Evolutionary conservation across 192 early-diverging fungal species (phyloP), one percentile per base, ranked within the genome.

Genomic region (Mortierella alpina): DNA sequence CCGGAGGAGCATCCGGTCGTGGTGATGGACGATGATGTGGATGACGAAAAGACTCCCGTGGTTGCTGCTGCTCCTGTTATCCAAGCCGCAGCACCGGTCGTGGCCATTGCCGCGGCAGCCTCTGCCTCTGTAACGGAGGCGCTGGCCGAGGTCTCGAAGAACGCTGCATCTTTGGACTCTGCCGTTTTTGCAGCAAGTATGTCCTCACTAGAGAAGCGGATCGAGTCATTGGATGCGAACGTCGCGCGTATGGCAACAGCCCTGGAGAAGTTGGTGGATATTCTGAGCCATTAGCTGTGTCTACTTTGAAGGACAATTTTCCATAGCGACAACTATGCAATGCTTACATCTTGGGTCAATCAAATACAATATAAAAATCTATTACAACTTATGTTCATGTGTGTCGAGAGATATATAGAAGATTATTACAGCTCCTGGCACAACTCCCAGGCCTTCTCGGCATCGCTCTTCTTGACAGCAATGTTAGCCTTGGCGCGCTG

Each of bases 151-250:
- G 75, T 72, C 2, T 65, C 68, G 17, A 79, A 72, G 46, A 49
- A 62, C 12, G 66, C 74, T 0, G 66, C 55, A 39, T 80, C 77
- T 2, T 47, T 80, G 54, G 77, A 80, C 41, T 59, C 65, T 45
- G 66, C 77, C 1, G 70, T 68, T 40, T 80, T 80, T 63, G 22
- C 70, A 2, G 65, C 42, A 1, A 80, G 77, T 44, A 72, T 80
- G 58, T 46, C 65, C 0, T 51, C 68, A 10, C 46, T 84, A 7
- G 85, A 86, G 23, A 62, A 55, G 48, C 52, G 79, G 20, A 65
- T 86, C 40, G 79, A 83, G 66, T 83, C 82, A 0, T 58, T 86
- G 51, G 82, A 86, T 48, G 56, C 69, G 18, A 86, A 83, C 70
- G 67, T 86, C 2, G 76, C 69, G 10, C 61, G 82, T 18, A 82